Base-by-base conservation (phyloP, 768 basidiomycete species). In the Macrolepiota albuminosa region DNA sequence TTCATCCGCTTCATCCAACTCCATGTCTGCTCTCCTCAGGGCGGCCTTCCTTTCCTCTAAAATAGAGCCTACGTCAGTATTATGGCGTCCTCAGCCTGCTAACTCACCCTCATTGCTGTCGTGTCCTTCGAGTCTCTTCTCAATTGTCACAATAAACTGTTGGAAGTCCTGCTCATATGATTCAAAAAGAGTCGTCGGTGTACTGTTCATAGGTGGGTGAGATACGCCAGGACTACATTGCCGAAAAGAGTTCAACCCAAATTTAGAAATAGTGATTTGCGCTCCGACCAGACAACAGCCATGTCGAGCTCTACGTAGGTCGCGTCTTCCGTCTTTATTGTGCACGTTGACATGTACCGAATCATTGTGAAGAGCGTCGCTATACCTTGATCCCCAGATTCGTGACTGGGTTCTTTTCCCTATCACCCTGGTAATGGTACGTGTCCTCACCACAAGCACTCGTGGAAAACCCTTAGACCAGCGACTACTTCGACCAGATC, bases 1-100 rank as follows among this genome's bases (percentile, higher is more conserved):
- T 79, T 98, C 97, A 66, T 97, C 95, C 0, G 95, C 96, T 73
- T 99, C 97, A 71, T 99, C 97, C 5, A 99, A 77, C 70, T 98
- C 96, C 84, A 95, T 93, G 70, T 95, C 92, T 26, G 92, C 89
- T 61, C 92, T 80, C 66, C 95, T 78, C 61, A 98, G 73, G 4
- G 88, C 78, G 0, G 91, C 80, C 72, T 91, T 93, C 52, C 88
- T 84, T 63, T 91, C 86, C 71, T 97, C 94, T 95, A n/a, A 6
- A 14, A 37, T 70, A 14, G 24, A 26, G 48, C 57, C 21, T 18
- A 18, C n/a, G 40, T 55, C 37, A 55, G 54, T 18, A 26, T 18
- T 2, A 11, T 31, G 21, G 24, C 6, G 33, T 40, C 37, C 48
- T n/a, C 13, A 42, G 54, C 14, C 21, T 14, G 16, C 21, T 11